phyloP scores from a whole-genome alignment of 2,329 filamentous ascomycete species.

The Gremmenia infestans region DNA sequence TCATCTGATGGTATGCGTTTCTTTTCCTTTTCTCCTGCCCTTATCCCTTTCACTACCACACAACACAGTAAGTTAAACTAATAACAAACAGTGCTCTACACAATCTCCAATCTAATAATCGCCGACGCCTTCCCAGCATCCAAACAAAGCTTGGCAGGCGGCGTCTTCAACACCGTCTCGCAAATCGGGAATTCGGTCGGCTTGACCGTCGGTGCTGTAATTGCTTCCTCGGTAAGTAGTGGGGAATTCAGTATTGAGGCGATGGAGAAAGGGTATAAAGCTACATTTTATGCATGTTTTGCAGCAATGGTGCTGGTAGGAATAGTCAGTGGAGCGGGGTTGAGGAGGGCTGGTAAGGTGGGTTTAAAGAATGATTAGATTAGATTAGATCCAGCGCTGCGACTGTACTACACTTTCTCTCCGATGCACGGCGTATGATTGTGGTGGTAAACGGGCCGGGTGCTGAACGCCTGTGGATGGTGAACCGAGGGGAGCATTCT shows the following conservation, averaged over 20 bases:
- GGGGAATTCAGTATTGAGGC: constrained; percentile 31
- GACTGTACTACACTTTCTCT: too few species aligned
- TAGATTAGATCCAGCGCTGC: too few species aligned
- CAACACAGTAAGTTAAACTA: constrained; percentile 34
- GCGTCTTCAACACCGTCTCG: constrained; percentile 14
- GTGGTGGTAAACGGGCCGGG: too few species aligned
- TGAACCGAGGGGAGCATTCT: too few species aligned
- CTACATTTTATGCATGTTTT: constrained; percentile 40
- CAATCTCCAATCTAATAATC: too few species aligned
- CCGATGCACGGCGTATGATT: too few species aligned
- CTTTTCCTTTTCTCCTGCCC: not conserved
- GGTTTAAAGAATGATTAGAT: constrained; percentile 20
- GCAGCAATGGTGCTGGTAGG: constrained; percentile 30
- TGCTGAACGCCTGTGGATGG: too few species aligned
- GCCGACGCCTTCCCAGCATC: too few species aligned
- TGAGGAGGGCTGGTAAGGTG: constrained; percentile 38
- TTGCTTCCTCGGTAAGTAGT: constrained; percentile 32
- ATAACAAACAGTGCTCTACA: not conserved
- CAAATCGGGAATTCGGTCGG: constrained; percentile 52
- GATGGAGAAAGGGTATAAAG: constrained; percentile 37
- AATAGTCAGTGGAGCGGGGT: constrained; percentile 32
- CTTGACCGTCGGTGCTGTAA: constrained; percentile 44
- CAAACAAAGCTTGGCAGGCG: too few species aligned
- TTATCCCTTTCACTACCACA: not conserved
- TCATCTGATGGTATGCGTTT: constrained; percentile 32